Evolutionary conservation across 306 rosid species (phyloP), one percentile per base, ranked within the genome.

Genomic region (Lathyrus sativus): DNA sequence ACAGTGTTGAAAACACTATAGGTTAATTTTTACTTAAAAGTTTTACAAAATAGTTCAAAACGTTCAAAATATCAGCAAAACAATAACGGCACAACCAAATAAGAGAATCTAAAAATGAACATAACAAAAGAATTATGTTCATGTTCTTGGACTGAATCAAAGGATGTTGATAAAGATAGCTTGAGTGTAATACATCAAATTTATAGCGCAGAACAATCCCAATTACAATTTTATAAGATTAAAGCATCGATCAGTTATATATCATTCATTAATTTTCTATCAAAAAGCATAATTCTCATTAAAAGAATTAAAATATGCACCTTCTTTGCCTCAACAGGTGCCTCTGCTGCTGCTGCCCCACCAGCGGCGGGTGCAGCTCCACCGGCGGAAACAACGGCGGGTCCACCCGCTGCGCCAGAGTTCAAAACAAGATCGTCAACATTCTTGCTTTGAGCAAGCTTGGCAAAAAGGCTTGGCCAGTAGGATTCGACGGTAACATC

Each of bases 401-500:
- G 84, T 19, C 80, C 83, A n/a, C 88, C 84, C 2, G 82, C 86
- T 0, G 69, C 35, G 5, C 89, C 85, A 45, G 82, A 81, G 71
- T 87, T 89, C 62, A 81, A 35, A 29, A 85, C 56, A 11, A 91
- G 87, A 9, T 89, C 96, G 2, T 68, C 98, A 0, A 89, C 60
- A 80, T 76, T 74, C 72, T 62, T 85, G 63, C 73, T 87, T 78
- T 85, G 90, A 0, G 92, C 89, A 50, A 92, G 87, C 74, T 78
- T 89, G 0, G 90, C 95, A 63, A 87, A 87, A 0, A 92, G 72
- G 61, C 84, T 62, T 0, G 92, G 92, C 98, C 96, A 89, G 82
- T 75, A 89, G 0, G 96, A 77, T 60, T 92, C 98, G 6, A 83
- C 80, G 0, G 9, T 0, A 26, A 89, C 85, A 2, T 81, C 80